phyloP scores from a whole-genome alignment of 2,329 filamentous ascomycete species.

The Phaeomoniella chlamydospora region DNA sequence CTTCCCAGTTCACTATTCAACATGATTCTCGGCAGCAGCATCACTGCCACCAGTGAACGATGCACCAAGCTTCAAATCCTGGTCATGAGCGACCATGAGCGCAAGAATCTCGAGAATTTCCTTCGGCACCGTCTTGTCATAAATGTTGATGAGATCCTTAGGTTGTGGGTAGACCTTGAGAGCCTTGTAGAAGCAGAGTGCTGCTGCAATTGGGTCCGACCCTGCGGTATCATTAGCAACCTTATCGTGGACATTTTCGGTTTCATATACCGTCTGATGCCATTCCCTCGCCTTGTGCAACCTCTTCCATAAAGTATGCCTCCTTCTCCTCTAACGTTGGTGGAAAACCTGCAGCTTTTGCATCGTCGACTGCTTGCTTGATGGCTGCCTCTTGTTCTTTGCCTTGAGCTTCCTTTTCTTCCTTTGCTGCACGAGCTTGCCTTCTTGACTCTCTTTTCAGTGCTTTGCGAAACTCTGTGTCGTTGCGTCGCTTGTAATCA shows the following conservation, averaged over 20 bases:
- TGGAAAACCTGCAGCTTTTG: conserved; percentile 85
- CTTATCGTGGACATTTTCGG: not conserved
- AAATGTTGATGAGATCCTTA: conserved; percentile 84
- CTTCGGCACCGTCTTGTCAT: conserved; percentile 97
- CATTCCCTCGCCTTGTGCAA: conserved; percentile 73
- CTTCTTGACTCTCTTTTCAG: conserved; percentile 35
- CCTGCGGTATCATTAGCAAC: conserved; percentile 15
- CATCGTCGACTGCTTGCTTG: conserved; percentile 60
- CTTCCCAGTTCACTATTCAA: too few species aligned
- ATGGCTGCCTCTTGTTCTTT: conserved; percentile 47
- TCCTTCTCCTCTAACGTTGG: conserved; percentile 84
- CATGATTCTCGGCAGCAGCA: conserved; percentile 17
- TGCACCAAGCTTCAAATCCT: conserved; percentile 48
- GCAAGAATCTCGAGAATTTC: conserved; percentile 91
- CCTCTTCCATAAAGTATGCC: conserved; percentile 91
- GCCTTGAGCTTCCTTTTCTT: conserved; percentile 31
- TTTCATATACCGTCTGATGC: conserved; percentile 58
- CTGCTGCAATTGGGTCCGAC: conserved; percentile 54
- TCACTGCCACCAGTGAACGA: conserved; percentile 17
- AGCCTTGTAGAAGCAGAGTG: conserved; percentile 93
- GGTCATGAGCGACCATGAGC: conserved; percentile 93
- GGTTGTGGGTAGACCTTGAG: conserved; percentile 96
- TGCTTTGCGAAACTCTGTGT: conserved; percentile 46
- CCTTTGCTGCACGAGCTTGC: conserved; percentile 30
- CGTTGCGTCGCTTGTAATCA: conserved; percentile 49